Base-by-base conservation (phyloP, 345 rosid species). In the Rhizophora mangle region DNA sequence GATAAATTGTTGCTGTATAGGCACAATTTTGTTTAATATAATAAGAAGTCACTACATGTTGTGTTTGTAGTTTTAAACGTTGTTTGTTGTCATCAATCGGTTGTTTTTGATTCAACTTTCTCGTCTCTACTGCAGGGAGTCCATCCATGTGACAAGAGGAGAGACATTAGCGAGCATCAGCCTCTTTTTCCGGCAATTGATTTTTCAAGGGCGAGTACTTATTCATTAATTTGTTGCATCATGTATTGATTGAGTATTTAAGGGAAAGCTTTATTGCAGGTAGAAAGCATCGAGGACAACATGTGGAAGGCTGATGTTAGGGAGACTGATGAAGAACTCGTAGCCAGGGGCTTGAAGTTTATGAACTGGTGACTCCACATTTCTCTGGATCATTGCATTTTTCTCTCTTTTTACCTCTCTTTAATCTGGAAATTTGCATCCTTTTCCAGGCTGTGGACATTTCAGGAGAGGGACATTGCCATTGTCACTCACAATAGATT, bases 391-490 rank as follows among this genome's bases (percentile, higher is more conserved):
- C 8, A 53, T 8, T 19, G n/a, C n/a, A 9, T 20, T 19, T 31
- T 5, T 56, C 18, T 54, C 34, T 13, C 49, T 43, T 43, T 13
- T 1, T 43, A 13, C 49, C 19, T 43, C 3, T 9, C 2, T 39
- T 39, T 39, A 13, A 43, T 1, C 3, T 43, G 49, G 19, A 43
- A 11, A 43, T 39, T 22, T 55, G 6, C 32, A 9, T 73, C 64
- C 60, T 3, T 22, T 71, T 71, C 8, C 70, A 89, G 97, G 97
- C 36, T 89, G 77, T 84, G 90, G 86, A 82, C 90, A 51, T 76
- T 96, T 22, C 83, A 82, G 58, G 98, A 94, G 85, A 86, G 81
- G 73, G 93, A 94, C 74, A 85, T 94, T 60, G 98, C 89, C 56
- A 47, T 94, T 20, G 95, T 94, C 7, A 82, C 88, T 75, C 97